Conservation (phyloP, 2,329 filamentous ascomycete species). For the Thyridium curvatum region DNA sequence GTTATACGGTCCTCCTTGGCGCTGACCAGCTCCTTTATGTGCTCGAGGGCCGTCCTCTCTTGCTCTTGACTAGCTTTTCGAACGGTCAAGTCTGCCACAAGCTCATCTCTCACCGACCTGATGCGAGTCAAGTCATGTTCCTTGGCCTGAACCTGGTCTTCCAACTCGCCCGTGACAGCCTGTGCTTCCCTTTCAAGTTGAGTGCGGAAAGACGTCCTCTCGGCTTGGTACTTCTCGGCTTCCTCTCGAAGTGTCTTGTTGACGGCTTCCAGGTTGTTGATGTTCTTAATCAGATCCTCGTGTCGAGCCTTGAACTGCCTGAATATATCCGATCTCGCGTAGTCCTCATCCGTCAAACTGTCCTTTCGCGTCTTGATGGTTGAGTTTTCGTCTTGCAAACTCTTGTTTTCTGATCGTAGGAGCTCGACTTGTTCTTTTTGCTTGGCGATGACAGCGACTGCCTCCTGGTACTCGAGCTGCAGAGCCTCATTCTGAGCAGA, state of each 20-base stretch:
- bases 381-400: constrained; percentile 71
- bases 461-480: constrained; percentile 71
- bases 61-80: constrained; percentile 76
- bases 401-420: constrained; percentile 71
- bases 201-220: constrained; percentile 74
- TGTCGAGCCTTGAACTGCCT: constrained; percentile 85
- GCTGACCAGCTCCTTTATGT: constrained; percentile 72
- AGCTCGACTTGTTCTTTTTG: constrained; percentile 80
- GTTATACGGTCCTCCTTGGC: constrained; percentile 76
- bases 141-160: constrained; percentile 71
- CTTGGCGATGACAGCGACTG: constrained; percentile 68
- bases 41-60: constrained; percentile 60
- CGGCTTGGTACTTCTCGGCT: constrained; percentile 75
- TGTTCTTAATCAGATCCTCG: constrained; percentile 84
- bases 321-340: constrained; percentile 86
- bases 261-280: constrained; percentile 85
- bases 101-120: constrained; percentile 76
- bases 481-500: constrained; percentile 53
- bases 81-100: constrained; percentile 73
- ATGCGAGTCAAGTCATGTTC: constrained; percentile 85
- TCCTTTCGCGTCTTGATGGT: constrained; percentile 62
- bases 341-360: constrained; percentile 83
- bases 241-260: constrained; percentile 83
- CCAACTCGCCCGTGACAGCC: constrained; percentile 65
- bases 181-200: constrained; percentile 79